Evolutionary conservation across 2,329 filamentous ascomycete genomes (phyloP), one percentile per base, ranked within the genome.

Genomic region (Mariannaea elegans): DNA sequence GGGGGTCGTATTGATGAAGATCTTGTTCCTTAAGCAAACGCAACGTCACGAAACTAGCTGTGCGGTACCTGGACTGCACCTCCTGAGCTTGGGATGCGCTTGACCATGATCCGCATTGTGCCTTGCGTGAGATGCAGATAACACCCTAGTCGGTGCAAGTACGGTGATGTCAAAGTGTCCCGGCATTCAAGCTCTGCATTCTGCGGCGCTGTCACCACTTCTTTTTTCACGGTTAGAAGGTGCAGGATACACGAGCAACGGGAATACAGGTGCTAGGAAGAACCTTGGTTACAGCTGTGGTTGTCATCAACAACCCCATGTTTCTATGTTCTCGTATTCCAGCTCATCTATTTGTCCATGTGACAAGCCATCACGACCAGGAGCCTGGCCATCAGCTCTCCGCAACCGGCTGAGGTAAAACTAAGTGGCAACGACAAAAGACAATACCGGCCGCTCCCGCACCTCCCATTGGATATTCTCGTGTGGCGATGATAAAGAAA

Each of bases 101-200:
- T 39, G 47, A 39, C 16, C 32, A 24, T 12, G 38, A 45, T 39
- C 50, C 50, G 46, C 54, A 45, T 45, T 45, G 38, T 57, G 31
- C 47, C 36, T 45, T 32, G 39, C 47, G 41, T 38, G 42, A 46
- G 41, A 38, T 38, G 41, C 32, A 36, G 51, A 46, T 46, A 38
- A 51, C 27, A 57, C 29, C 53, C 53, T 23, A 31, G 54, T 49
- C 19, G 16, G 32, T 18, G 49, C 49, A 53, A 38, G 56, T 49
- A 53, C 14, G 36, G 56, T 59, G 49, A 53, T 59, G 56, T 59
- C 49, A 59, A 49, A 24, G n/a, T n/a, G n/a, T n/a, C n/a, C n/a
- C 27, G 32, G 45, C 29, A 18, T 34, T 46, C 23, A 32, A 39
- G 44, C 42, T 45, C 21, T 44, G 42, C 24, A 12, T n/a, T 31